Percentiles rank a stretch among this genome's conserved stretches.
Evolutionary conservation across 2,329 filamentous ascomycete genomes (phyloP).

Genomic region (Aureobasidium musti): DNA sequence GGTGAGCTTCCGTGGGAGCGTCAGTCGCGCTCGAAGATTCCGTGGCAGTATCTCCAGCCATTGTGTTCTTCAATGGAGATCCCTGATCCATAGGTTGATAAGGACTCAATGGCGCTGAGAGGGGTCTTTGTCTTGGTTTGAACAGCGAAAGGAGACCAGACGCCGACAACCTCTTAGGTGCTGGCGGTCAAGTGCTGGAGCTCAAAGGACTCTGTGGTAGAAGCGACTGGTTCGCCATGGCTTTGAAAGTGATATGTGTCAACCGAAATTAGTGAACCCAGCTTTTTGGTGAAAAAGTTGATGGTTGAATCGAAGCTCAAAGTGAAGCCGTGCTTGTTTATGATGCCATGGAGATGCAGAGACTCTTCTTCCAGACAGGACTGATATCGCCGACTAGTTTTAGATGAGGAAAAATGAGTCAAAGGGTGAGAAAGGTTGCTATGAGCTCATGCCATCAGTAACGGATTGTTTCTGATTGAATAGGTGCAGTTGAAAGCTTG

Average conservation of each 20-base stretch:
- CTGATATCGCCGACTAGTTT: neutral
- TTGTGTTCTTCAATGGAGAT: neutral
- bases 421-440: constrained; percentile 1
- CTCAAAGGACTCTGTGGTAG: neutral
- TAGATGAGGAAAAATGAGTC: constrained; percentile 17
- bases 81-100: neutral
- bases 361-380: neutral
- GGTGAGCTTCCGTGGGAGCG: neutral
- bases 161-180: constrained; percentile 13
- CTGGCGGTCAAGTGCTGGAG: neutral
- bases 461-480: neutral
- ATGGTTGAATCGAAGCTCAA: neutral
- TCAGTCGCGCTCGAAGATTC: neutral
- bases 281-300: neutral
- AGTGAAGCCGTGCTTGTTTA: neutral
- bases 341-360: neutral
- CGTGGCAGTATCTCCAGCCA: neutral
- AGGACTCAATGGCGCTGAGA: neutral
- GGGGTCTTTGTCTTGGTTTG: constrained; percentile 23
- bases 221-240: constrained; percentile 8
- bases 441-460: constrained; percentile 19
- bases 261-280: neutral
- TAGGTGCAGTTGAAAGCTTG: neutral
- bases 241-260: neutral
- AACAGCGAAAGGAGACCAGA: constrained; percentile 24